Conservation (phyloP, 805 yeast species). For the Yarrowia sp. region DNA sequence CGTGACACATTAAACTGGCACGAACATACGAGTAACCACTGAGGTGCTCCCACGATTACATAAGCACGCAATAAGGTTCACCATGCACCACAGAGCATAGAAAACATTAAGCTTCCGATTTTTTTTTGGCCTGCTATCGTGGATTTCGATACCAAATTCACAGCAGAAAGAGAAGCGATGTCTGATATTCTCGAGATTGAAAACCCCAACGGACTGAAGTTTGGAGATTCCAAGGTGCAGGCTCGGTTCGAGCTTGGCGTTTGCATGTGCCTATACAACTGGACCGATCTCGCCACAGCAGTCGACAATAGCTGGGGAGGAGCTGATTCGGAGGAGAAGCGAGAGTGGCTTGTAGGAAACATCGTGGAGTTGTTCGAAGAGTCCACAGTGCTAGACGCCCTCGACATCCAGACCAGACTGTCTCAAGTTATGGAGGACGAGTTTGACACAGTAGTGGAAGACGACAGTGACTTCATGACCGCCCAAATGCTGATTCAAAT, state of each 20-base stretch:
- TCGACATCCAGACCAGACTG: conserved; percentile 78
- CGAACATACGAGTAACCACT: no score
- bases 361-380: conserved; percentile 72
- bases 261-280: conserved; percentile 81
- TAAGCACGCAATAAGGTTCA: no score
- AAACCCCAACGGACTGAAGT: conserved; percentile 26
- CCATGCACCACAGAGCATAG: no score
- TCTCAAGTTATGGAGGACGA: conserved; percentile 92
- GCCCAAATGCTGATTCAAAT: conserved; percentile 64
- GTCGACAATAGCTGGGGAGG: conserved; percentile 97
- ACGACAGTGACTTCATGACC: conserved; percentile 76
- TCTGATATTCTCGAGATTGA: conserved; percentile 19
- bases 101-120: no score
- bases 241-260: conserved; percentile 90
- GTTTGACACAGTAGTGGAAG: conserved; percentile 84
- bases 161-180: not conserved
- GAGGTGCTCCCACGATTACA: no score
- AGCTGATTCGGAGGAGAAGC: conserved; percentile 78
- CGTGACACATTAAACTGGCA: no score
- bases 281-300: conserved; percentile 88
- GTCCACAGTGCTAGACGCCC: conserved; percentile 66
- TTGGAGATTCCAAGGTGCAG: conserved; percentile 59
- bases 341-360: conserved; percentile 91
- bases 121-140: no score
- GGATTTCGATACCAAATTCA: no score